Conservation (phyloP, 164 flowering plant species). For the Buxus sempervirens region DNA sequence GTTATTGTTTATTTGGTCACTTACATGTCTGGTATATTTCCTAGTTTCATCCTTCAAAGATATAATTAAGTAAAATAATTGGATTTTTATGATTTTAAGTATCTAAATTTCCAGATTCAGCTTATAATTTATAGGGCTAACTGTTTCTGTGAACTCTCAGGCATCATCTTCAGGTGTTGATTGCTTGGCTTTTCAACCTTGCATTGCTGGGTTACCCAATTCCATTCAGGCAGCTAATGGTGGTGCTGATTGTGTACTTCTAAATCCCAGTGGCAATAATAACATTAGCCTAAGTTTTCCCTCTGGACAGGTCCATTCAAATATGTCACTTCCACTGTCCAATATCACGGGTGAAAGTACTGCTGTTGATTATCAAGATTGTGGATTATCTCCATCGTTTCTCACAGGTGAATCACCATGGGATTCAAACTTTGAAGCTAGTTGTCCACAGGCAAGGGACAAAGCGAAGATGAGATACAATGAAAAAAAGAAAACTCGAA, state of each 20-base stretch:
- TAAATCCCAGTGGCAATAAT: conserved; percentile 35
- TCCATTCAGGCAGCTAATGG: conserved; percentile 28
- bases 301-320: conserved; percentile 41
- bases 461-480: conserved; percentile 80
- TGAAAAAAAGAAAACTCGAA: conserved; percentile 75
- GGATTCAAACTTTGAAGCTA: conserved; percentile 49
- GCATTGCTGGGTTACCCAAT: conserved; percentile 26
- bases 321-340: conserved; percentile 48
- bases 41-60: not conserved
- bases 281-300: conserved; percentile 41
- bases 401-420: conserved; percentile 53
- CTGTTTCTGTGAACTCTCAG: conserved; percentile 17
- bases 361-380: conserved; percentile 65
- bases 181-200: conserved; percentile 34
- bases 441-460: conserved; percentile 60
- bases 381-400: conserved; percentile 56
- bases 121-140: conserved; percentile 1
- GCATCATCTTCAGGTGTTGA: conserved; percentile 41
- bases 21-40: not conserved
- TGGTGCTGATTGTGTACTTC: conserved; percentile 24
- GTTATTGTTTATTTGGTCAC: too few species aligned
- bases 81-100: not conserved
- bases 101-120: not conserved
- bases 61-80: too few species aligned
- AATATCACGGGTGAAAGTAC: conserved; percentile 62